phyloP scores from a whole-genome alignment of 345 rosid genomes.

The Ricinus communis region DNA sequence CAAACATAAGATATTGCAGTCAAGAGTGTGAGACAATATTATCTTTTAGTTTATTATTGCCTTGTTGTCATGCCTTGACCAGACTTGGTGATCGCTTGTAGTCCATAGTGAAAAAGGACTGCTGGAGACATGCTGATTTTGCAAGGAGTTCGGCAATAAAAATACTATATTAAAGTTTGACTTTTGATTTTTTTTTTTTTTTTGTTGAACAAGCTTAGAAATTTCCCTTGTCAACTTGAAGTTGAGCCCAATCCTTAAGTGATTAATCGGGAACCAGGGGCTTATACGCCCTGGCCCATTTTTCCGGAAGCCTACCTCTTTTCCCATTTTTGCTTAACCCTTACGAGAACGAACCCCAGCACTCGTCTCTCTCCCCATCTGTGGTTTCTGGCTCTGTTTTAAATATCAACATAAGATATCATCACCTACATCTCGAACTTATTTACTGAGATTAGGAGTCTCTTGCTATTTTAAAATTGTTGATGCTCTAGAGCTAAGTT shows the following conservation, averaged over 20 bases:
- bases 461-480: no score
- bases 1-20: background rate
- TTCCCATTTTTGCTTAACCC: no score
- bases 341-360: no score
- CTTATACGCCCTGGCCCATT: no score
- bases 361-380: no score
- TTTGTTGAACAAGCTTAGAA: background rate
- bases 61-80: background rate
- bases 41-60: background rate
- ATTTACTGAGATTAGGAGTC: no score
- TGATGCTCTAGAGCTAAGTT: no score
- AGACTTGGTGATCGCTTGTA: background rate
- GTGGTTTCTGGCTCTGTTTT: no score
- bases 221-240: background rate
- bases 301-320: background rate
- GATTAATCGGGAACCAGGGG: background rate
- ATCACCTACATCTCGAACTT: no score
- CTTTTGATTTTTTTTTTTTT: no score
- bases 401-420: no score
- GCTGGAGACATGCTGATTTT: background rate
- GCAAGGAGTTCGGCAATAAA: background rate
- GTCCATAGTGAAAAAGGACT: background rate
- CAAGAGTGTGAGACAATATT: slow-evolving; percentile 5
- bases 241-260: background rate
- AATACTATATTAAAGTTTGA: no score